Base-by-base conservation (phyloP, 2,329 filamentous ascomycete genomes). In the Ceratocystis ficicola region DNA sequence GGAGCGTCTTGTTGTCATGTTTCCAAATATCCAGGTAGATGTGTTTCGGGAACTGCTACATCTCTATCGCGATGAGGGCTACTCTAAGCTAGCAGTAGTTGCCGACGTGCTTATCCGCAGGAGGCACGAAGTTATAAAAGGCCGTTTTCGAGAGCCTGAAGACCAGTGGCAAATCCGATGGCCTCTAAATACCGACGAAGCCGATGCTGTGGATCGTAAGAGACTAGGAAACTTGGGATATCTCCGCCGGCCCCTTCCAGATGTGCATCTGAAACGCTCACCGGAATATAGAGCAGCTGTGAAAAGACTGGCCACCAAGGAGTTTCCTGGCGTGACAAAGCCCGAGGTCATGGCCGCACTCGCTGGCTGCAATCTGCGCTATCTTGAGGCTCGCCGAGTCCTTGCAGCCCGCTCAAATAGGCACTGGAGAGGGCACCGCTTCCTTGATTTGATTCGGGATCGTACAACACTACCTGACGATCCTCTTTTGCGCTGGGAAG, bases 21-120 rank as follows among this genome's bases (percentile, higher is more conserved):
- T 94, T 70, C 89, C 89, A 32, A 84, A 92, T 74, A 79, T 92
- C n/a, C 87, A 90, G 74, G 80, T 89, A 68, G 88, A 92, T 70
- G 89, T 92, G 20, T 90, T 94, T 72, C 83, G 89, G 57, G 89
- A 93, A 77, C 88, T 94, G 82, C 83, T 94, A 62, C 76, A 80
- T 48, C 87, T 80, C 71, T 87, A 92, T 72, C 86, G 87, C 71
- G 84, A 86, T 70, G 87, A 92, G 74, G 22, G 48, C 48, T n/a
- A 20, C 7, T 93, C 88, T 68, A 80, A 88, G 69, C 76, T 93
- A 28, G 86, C 89, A 55, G 80, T 94, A 62, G 86, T 92, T 32
- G 89, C 89, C 12, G 89, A 94, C 72, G 82, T 85, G 62, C 77
- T 94, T 67, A 78, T 94, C 15, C 59, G 59, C 32, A 12, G 59